Percentiles rank a stretch among this genome's conserved stretches.
Conservation (phyloP, 495 filamentous ascomycete species). For the Elaphomyces granulatus region DNA sequence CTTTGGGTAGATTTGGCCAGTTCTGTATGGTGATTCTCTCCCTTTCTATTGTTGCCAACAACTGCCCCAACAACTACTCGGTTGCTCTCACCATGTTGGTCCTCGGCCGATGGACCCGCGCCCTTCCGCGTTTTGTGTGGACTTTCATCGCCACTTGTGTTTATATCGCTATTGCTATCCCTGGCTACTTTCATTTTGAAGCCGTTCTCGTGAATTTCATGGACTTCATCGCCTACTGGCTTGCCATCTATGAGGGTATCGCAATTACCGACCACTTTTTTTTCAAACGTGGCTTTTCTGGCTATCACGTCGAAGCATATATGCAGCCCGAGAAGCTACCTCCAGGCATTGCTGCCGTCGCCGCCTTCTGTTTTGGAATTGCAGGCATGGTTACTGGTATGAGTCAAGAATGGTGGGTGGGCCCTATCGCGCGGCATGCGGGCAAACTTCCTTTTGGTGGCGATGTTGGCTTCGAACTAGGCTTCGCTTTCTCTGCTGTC, state of each 20-base stretch:
- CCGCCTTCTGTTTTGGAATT: conserved; percentile 54
- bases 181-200: conserved; percentile 62
- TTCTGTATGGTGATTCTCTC: conserved; percentile 74
- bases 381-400: conserved; percentile 64
- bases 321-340: conserved; percentile 46
- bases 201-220: conserved; percentile 64
- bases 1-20: conserved; percentile 60
- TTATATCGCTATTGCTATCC: conserved; percentile 64
- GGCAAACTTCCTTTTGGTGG: conserved; percentile 44
- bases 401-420: conserved; percentile 62
- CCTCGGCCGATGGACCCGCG: conserved; percentile 45
- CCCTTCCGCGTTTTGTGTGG: conserved; percentile 68
- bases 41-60: conserved; percentile 68
- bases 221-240: conserved; percentile 70
- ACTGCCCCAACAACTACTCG: conserved; percentile 84
- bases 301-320: conserved; percentile 51
- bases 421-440: conserved; percentile 52
- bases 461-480: conserved; percentile 66
- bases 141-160: conserved; percentile 50
- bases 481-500: conserved; percentile 23
- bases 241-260: conserved; percentile 68
- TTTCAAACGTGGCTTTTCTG: conserved; percentile 50
- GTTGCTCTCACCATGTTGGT: conserved; percentile 64
- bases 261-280: conserved; percentile 61
- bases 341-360: conserved; percentile 51